These are phyloP conservation scores for Biscogniauxia marginata DNA, from an alignment of 2,329 filamentous ascomycete genomes.

Conservation along the genomic window DNA sequence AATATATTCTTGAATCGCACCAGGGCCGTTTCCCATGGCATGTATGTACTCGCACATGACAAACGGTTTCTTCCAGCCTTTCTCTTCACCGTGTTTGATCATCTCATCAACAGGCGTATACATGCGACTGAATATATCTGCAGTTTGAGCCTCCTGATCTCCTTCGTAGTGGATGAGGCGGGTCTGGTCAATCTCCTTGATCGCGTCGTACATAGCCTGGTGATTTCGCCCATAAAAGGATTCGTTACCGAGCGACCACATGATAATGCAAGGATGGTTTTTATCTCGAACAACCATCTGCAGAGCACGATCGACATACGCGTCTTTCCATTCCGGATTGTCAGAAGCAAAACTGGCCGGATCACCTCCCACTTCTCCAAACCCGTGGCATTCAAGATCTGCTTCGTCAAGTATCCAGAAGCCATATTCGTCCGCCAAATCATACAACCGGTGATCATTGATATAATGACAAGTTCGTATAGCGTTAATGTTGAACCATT, in stretches of 20 bases:
- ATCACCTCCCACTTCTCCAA: conserved; percentile 41
- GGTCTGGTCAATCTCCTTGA: conserved; percentile 54
- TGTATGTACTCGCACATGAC: conserved; percentile 56
- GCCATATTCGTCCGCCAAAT: conserved; percentile 61
- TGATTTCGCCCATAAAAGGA: conserved; percentile 69
- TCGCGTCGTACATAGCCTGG: conserved; percentile 64
- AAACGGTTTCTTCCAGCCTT: conserved; percentile 53
- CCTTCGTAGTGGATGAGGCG: conserved; percentile 66
- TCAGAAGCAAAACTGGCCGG: conserved; percentile 54
- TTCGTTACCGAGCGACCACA: conserved; percentile 74
- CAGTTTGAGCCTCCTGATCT: conserved; percentile 55
- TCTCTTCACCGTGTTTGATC: conserved; percentile 38
- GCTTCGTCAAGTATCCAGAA: conserved; percentile 62
- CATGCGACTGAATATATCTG: conserved; percentile 66
- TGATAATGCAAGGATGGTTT: conserved; percentile 63
- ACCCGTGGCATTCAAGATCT: conserved; percentile 55
- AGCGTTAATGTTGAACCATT: conserved; percentile 67
- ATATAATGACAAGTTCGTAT: conserved; percentile 68
- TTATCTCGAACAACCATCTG: conserved; percentile 61
- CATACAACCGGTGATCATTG: conserved; percentile 59
- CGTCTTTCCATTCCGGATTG: conserved; percentile 59
- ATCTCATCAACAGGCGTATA: conserved; percentile 54
- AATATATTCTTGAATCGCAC: conserved; percentile 65
- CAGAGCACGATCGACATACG: conserved; percentile 65
- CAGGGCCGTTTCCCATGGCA: conserved; percentile 73